Base-by-base conservation (phyloP, 805 yeast species). In the Metschnikowia dekortorum region DNA sequence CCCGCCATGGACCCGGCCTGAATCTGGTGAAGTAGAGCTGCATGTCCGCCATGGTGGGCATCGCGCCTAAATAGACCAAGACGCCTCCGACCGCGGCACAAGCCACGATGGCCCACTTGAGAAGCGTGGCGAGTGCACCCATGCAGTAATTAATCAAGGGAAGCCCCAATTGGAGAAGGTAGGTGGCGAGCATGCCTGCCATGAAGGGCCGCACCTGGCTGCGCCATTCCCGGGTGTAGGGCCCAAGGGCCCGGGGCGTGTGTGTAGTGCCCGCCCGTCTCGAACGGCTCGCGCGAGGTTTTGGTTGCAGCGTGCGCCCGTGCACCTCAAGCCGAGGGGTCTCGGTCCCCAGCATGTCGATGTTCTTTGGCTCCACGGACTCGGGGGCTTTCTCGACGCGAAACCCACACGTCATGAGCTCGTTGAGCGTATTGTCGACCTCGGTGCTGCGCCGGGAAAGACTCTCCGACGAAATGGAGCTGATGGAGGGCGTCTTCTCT, bases 381-480 rank as follows among this genome's bases (percentile, higher is more conserved):
- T 39, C 42, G 30, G 47, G 8, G 2, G 11, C 22, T 8, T 13
- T 29, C n/a, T 14, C 26, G 8, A 68, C 57, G 38, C 57, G 58
- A 53, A 67, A 69, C 1, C 71, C 62, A 49, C 71, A 68, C 28
- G 61, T 69, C 32, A 61, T 55, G 22, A 69, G 60, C 46, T 69
- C 73, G 50, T 69, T 69, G 16, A 65, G 50, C 51, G 60, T 56
- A 49, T 59, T 61, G 50, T 63, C 66, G 13, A 59, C 63, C 14
- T 61, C 58, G 39, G 61, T 48, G 44, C 61, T 61, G 16, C 47
- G 42, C 28, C 28, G 49, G 45, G 62, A 62, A 45, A 67, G 76
- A 42, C 74, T 67, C 49, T 66, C 61, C 14, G 71, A 67, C 50
- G 80, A 76, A 58, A 65, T 62, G 3, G 76, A 60, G 33, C 68